Evolutionary conservation across 2,329 filamentous ascomycete genomes (phyloP).

Genomic region (Colletotrichum sp.): DNA sequence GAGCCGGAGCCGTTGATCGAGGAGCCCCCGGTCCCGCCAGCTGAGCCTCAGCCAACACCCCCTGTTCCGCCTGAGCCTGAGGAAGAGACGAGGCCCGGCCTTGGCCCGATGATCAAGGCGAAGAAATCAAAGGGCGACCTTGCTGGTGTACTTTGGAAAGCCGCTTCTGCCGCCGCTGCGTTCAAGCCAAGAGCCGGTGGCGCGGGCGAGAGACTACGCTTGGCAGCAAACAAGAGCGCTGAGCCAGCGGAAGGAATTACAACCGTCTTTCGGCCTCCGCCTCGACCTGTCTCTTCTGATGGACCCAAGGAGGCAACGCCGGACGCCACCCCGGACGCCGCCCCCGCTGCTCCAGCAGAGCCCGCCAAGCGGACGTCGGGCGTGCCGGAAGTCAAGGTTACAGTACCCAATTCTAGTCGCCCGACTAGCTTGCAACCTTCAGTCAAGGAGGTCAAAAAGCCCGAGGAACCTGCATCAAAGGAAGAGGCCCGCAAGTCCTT

Average conservation of each 20-base stretch:
- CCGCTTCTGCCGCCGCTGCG: conserved; percentile 66
- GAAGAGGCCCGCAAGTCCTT: conserved; percentile 64
- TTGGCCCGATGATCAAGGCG: conserved; percentile 90
- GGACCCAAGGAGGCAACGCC: conserved; percentile 37
- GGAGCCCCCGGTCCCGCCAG: not conserved
- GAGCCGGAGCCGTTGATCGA: not conserved
- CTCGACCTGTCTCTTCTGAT: conserved; percentile 43
- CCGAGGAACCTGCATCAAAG: conserved; percentile 33
- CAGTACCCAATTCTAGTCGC: conserved; percentile 48
- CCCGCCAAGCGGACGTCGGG: conserved; percentile 37
- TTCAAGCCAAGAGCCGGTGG: conserved; percentile 92
- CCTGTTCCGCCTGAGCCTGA: conserved; percentile 31
- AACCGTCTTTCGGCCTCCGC: conserved; percentile 82
- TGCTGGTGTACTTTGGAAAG: conserved; percentile 79
- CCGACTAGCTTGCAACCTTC: conserved; percentile 43
- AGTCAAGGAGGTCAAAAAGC: conserved; percentile 35
- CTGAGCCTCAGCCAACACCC: conserved; percentile 18
- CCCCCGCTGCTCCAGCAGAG: conserved; percentile 30
- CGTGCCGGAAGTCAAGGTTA: conserved; percentile 65
- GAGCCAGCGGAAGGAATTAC: conserved; percentile 73
- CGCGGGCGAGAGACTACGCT: conserved; percentile 78
- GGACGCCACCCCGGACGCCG: conserved; percentile 19
- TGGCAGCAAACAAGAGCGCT: conserved; percentile 57
- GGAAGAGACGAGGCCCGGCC: conserved; percentile 68
- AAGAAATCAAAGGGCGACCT: conserved; percentile 76